phyloP scores from a whole-genome alignment of 164 flowering plant genomes.

The Cinnamomum chago region DNA sequence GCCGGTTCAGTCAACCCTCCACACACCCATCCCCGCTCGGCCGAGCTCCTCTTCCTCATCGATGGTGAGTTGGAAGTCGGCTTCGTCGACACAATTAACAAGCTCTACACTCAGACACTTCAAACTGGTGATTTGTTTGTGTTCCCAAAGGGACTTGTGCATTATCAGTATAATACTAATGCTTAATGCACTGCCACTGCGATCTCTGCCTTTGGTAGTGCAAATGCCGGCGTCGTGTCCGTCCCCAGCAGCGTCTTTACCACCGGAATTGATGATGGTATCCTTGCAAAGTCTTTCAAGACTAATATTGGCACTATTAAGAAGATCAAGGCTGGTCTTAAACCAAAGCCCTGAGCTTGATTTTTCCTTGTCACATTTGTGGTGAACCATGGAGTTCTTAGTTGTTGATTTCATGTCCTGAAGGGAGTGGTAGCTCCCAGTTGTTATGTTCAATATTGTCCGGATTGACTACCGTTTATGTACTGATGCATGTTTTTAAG shows the following conservation, averaged over 20 bases:
- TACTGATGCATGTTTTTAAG: no score
- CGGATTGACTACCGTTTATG: neutral
- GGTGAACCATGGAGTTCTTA: no score
- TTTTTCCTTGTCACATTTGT: neutral
- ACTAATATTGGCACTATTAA: conserved; percentile 20
- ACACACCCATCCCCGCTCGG: conserved; percentile 34
- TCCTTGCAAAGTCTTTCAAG: conserved; percentile 23
- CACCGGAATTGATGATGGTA: conserved; percentile 15
- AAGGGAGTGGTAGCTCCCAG: conserved; percentile 1
- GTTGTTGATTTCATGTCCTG: neutral
- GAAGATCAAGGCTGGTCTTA: conserved; percentile 22
- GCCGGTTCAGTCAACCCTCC: conserved; percentile 21
- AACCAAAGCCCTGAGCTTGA: conserved; percentile 6
- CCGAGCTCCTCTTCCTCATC: conserved; percentile 28
- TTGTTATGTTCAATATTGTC: neutral
- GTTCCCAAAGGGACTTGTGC: conserved; percentile 24
- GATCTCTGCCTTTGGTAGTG: conserved; percentile 23
- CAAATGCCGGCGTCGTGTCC: conserved; percentile 17
- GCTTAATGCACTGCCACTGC: conserved; percentile 12
- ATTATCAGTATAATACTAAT: conserved; percentile 16
- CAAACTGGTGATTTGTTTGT: conserved; percentile 25
- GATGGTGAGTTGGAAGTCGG: conserved; percentile 25
- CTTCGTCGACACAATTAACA: conserved; percentile 23
- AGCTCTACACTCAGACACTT: conserved; percentile 23
- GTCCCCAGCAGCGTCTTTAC: conserved; percentile 15